Percentiles rank a stretch among this genome's conserved stretches.
phyloP scores from a whole-genome alignment of 352 stramenopile genomes.

The Globisporangium parvum region DNA sequence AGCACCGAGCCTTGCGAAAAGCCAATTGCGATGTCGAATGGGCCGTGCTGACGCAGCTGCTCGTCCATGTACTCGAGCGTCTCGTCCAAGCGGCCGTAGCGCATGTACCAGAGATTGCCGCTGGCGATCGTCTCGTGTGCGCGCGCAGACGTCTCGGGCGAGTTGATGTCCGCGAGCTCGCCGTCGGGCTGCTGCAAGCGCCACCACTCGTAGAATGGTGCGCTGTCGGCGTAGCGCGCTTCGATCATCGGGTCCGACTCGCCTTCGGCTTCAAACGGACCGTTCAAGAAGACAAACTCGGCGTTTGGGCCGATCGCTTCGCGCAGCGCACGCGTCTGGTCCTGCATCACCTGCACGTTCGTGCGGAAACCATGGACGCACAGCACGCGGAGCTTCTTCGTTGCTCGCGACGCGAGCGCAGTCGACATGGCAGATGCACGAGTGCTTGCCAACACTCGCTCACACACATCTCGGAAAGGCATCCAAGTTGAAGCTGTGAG shows the following conservation, averaged over 20 bases:
- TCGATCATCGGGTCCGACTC: conserved; percentile 28
- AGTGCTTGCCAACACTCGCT: background rate
- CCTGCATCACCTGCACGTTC: conserved; percentile 38
- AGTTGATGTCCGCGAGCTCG: conserved; percentile 3
- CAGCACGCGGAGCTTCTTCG: conserved; percentile 33
- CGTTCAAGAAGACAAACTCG: conserved; percentile 39
- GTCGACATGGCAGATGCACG: background rate
- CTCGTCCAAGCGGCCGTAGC: conserved; percentile 21
- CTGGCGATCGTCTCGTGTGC: conserved; percentile 11
- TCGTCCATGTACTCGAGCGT: conserved; percentile 28
- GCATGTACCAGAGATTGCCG: conserved; percentile 15
- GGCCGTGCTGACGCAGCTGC: conserved; percentile 22
- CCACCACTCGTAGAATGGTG: conserved; percentile 41
- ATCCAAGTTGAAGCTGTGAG: no score
- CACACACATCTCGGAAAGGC: no score
- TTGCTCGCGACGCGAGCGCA: background rate
- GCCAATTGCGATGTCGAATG: conserved; percentile 38
- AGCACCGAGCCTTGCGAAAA: conserved; percentile 46
- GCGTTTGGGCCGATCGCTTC: conserved; percentile 20
- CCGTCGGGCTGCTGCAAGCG: conserved; percentile 2
- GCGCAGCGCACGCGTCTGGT: conserved; percentile 36
- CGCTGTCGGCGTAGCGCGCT: conserved; percentile 18
- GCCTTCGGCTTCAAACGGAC: conserved; percentile 30
- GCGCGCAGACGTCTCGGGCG: background rate
- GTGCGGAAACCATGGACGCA: conserved; percentile 52